Base-by-base conservation (phyloP, 352 stramenopile genomes). In the Phytopythium delawarense region DNA sequence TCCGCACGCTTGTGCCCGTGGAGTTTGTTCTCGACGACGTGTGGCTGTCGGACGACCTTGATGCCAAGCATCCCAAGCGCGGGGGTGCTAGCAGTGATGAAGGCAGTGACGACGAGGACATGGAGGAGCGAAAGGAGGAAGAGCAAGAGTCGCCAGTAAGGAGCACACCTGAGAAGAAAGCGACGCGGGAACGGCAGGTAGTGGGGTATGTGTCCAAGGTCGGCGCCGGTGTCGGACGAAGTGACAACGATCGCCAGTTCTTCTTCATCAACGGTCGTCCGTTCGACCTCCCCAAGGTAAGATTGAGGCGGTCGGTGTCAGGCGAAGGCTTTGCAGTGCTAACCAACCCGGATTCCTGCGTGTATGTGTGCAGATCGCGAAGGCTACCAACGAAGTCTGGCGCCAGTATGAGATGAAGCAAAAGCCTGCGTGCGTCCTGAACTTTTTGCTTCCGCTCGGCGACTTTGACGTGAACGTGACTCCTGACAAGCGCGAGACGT, bases 401-500 rank as follows among this genome's bases (percentile, higher is more conserved):
- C 66, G 82, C 13, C 74, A 94, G 68, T 93, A 82, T 52, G 81
- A 94, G 62, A 87, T 89, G 79, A 97, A 96, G 64, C 88, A 98
- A 46, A 97, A 98, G 60, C 96, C 97, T 6, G 95, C 94, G 0
- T 96, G 95, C 57, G 82, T 99, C 15, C 69, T 99, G 16, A 83
- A 96, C 68, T 90, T 99, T 21, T 73, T 76, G 21, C 62, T 99
- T 7, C 94, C 94, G 12, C 76, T 89, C 13, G 69, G 84, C 30
- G 79, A 87, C 23, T 98, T 97, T 65, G 97, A 99, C 65, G 88
- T 99, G 37, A 99, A 99, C 74, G 72, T 99, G 23, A 96, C 94
- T 25, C 97, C 97, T 1, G 96, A 99, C 81, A 99, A 99, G 66
- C 81, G 96, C 25, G 85, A 99, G 66, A 96, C 98, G 2, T 90